A percentile compares a stretch with the other conserved stretches of the same genome.
phyloP scores from a whole-genome alignment of 2,329 filamentous ascomycete species.

The Xylariaceae sp. region DNA sequence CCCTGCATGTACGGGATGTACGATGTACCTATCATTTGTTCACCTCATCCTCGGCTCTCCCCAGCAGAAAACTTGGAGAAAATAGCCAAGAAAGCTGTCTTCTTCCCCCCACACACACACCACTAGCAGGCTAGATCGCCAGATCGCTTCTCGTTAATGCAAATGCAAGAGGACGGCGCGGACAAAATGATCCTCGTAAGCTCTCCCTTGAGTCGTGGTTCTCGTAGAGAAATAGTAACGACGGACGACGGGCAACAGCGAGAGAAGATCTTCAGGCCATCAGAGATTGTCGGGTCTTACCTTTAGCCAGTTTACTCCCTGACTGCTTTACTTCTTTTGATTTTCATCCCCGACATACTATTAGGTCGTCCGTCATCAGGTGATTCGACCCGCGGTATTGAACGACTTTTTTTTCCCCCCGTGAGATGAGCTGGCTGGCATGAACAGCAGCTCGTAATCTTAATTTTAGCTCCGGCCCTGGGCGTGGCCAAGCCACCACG shows the following conservation, averaged over 20 bases:
- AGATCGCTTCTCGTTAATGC: neutral
- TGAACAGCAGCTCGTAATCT: constrained; percentile 23
- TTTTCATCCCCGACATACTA: neutral
- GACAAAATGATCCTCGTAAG: neutral
- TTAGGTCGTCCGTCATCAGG: neutral
- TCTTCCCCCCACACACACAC: neutral
- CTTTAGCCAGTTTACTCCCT: neutral
- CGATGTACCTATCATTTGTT: too few species aligned
- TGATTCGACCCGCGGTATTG: neutral
- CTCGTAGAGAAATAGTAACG: neutral
- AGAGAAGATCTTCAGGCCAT: neutral
- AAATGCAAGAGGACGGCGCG: neutral
- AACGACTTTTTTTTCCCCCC: neutral
- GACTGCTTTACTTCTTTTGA: neutral
- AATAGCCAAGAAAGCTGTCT: neutral
- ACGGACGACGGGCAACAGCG: neutral
- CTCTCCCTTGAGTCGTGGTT: neutral
- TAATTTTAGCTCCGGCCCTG: constrained; percentile 14
- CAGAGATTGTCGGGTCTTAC: neutral
- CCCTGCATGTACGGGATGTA: neutral
- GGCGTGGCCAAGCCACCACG: neutral
- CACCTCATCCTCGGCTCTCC: neutral
- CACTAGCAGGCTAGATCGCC: neutral
- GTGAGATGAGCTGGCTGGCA: neutral
- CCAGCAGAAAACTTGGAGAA: neutral